Evolutionary conservation across 345 rosid genomes (phyloP).

Genomic region (Atalantia buxifolia): DNA sequence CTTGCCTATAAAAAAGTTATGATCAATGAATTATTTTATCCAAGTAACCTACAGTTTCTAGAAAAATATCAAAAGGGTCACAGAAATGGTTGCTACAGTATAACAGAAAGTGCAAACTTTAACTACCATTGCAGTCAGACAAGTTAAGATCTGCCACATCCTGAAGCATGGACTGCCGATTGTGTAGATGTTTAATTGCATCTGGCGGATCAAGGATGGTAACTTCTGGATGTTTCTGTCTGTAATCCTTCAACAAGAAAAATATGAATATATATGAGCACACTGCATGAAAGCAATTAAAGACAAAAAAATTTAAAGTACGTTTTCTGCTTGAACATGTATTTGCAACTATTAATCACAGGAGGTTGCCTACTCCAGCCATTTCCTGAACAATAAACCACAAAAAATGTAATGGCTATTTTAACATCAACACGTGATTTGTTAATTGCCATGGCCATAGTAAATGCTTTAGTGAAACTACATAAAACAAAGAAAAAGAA

Average conservation of each 20-base stretch:
- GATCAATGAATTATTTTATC: conserved; percentile 15
- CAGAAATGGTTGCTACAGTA: background rate
- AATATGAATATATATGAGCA: background rate
- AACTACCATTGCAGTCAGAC: conserved; percentile 58
- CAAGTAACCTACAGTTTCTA: background rate
- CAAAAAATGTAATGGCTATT: background rate
- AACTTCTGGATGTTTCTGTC: conserved; percentile 73
- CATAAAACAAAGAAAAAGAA: background rate
- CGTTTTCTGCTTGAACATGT: background rate
- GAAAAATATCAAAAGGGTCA: background rate
- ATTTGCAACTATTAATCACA: background rate
- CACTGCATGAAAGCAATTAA: background rate
- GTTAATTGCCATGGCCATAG: background rate
- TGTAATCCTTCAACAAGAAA: conserved; percentile 58
- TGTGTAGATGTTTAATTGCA: conserved; percentile 59
- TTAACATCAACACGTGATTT: background rate
- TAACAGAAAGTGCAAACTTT: background rate
- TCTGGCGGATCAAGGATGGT: conserved; percentile 81
- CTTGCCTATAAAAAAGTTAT: conserved; percentile 46
- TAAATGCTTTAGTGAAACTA: background rate
- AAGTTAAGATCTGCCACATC: conserved; percentile 70
- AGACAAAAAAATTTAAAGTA: background rate
- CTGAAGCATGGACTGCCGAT: conserved; percentile 89
- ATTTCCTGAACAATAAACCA: background rate
- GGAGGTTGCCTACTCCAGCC: background rate